Conservation (phyloP, 495 filamentous ascomycete genomes). For the Neurospora tetrasperma region DNA sequence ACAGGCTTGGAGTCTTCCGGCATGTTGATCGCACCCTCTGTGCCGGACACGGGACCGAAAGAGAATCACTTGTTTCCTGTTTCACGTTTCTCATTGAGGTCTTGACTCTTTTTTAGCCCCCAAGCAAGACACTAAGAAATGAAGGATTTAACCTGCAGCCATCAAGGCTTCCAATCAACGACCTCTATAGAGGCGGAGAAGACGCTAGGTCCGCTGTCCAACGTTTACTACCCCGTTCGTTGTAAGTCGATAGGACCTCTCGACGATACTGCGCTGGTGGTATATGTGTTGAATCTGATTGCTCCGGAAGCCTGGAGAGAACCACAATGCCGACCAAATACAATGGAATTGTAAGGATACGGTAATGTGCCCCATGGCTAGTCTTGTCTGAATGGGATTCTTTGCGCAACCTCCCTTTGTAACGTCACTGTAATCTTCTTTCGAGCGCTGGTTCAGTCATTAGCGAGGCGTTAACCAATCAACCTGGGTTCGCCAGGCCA, state of each 20-base stretch:
- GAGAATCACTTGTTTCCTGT: too few relatives aligned
- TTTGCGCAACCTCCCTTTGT: not conserved
- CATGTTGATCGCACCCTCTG: too few relatives aligned
- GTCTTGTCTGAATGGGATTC: not conserved
- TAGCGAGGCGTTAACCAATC: not conserved
- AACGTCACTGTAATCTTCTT: not conserved
- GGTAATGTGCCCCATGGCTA: not conserved
- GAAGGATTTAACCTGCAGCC: too few relatives aligned
- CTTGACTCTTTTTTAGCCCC: not conserved
- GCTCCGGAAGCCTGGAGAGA: not conserved
- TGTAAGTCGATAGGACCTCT: not conserved
- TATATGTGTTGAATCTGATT: not conserved
- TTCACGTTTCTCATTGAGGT: not conserved
- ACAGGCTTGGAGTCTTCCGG: too few relatives aligned
- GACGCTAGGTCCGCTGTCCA: not conserved
- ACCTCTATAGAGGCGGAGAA: not conserved
- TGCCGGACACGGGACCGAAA: not conserved
- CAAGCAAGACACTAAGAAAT: not conserved
- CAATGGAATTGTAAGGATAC: not conserved
- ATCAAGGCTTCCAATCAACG: not conserved
- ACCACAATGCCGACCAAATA: not conserved
- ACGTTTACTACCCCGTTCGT: not conserved
- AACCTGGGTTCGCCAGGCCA: too few relatives aligned
- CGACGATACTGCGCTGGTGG: not conserved
- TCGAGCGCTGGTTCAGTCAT: not conserved